Base-by-base conservation (phyloP, 495 filamentous ascomycete species). In the Aspergillus cavernicola region DNA sequence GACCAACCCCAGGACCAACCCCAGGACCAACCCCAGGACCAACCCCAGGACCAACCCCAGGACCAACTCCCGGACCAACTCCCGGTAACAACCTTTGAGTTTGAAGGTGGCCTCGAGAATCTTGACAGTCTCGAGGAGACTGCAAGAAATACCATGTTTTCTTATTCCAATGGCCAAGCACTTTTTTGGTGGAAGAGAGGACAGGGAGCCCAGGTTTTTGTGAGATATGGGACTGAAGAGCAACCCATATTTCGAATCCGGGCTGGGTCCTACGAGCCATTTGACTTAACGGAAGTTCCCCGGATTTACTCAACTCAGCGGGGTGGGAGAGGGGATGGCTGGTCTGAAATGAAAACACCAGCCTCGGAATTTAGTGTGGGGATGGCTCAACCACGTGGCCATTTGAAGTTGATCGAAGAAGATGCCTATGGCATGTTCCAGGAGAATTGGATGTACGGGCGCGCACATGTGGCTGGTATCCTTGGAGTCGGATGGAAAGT, bases 141-240 rank as follows among this genome's bases (percentile, higher is more conserved):
- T 33, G 31, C 31, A 33, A 33, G 31, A 33, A 33, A 33, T n/a
- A 33, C 31, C 12, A 33, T 33, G 31, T 13, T 10, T 33, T 10
- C 8, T n/a, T 3, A 33, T 9, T 8, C 31, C 18, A 40, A 44
- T 10, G 81, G 81, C 71, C 77, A 80, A 44, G 74, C 88, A 48
- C 73, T 84, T 46, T 88, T 52, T 31, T 62, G 50, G 55, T 66
- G 50, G 63, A 50, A 57, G 28, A 62, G 53, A 35, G 63, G 55
- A 9, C 59, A 45, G 10, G 53, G 63, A n/a, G 54, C 52, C 26
- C 44, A 66, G 36, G 59, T 56, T 8, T 62, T 66, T 26, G 47
- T 66, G 4, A 45, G 45, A 7, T 62, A 66, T 24, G 46, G 59
- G 45, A 49, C 43, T 15, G 36, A 23, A 16, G 44, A 38, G 1